Evolutionary conservation across 139 green algal species (phyloP).

Genomic region (Auxenochlorella pyrenoidosa): DNA sequence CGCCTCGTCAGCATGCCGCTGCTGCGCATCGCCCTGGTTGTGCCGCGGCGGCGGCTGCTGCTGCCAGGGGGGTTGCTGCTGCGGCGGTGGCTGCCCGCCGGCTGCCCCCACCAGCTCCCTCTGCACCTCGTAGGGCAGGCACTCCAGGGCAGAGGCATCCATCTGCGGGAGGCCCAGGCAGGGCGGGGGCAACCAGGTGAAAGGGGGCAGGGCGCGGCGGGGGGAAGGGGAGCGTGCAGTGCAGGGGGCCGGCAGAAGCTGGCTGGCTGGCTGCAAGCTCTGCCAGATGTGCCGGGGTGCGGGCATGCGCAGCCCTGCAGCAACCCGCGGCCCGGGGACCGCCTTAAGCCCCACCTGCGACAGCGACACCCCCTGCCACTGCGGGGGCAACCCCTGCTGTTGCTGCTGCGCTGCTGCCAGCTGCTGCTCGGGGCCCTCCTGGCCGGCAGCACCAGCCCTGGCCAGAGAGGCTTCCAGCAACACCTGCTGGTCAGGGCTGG

Average conservation of each 20-base stretch:
- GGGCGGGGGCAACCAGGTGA: no score
- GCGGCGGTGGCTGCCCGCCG: background rate
- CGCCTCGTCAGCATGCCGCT: background rate
- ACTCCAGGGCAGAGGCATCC: conserved; percentile 45
- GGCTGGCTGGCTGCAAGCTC: background rate
- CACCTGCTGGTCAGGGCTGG: background rate
- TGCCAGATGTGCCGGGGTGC: no score
- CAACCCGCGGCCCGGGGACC: no score
- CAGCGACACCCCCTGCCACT: conserved; percentile 8
- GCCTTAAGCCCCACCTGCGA: background rate
- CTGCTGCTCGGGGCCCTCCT: background rate
- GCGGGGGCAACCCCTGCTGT: conserved; percentile 9
- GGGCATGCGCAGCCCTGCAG: no score
- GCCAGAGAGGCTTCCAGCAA: background rate
- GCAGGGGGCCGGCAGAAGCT: background rate
- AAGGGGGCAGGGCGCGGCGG: no score
- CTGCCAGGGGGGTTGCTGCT: conserved; percentile 5
- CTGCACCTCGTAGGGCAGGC: conserved; percentile 49
- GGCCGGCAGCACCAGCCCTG: background rate
- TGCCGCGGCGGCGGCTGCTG: background rate
- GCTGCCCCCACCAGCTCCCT: conserved; percentile 32
- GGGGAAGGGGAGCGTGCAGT: no score
- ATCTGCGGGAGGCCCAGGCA: conserved; percentile 47
- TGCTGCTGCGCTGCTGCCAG: background rate
- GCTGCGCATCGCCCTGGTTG: conserved; percentile 14